Evolutionary conservation across 371 early-diverging fungal genomes (phyloP).

Genomic region (Capniomyces stellatus): DNA sequence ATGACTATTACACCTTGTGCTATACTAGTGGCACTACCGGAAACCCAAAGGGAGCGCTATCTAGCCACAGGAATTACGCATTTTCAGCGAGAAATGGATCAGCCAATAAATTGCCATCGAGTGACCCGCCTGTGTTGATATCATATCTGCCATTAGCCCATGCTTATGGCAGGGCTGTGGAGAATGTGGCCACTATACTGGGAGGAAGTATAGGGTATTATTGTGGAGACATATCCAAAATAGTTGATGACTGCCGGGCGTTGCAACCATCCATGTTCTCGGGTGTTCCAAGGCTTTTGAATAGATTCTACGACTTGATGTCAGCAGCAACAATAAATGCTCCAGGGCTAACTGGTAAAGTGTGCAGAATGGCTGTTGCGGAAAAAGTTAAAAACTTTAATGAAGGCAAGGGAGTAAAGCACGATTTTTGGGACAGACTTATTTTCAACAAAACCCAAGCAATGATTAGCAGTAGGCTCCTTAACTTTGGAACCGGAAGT

Average conservation of each 20-base stretch:
- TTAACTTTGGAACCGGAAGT: constrained; percentile 53
- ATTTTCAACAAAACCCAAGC: constrained; percentile 73
- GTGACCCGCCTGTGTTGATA: constrained; percentile 20
- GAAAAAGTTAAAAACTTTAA: constrained; percentile 38
- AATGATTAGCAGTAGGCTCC: constrained; percentile 78
- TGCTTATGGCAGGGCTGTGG: constrained; percentile 61
- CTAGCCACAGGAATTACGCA: constrained; percentile 24
- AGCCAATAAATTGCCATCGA: neutral
- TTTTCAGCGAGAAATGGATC: constrained; percentile 13
- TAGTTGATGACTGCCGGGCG: constrained; percentile 66
- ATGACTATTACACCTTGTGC: constrained; percentile 83
- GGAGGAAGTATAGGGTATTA: constrained; percentile 61
- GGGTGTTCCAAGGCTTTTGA: constrained; percentile 78
- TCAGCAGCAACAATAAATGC: constrained; percentile 41
- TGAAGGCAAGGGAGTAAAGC: constrained; percentile 36
- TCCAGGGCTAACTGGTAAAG: constrained; percentile 34
- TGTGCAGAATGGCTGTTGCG: constrained; percentile 46
- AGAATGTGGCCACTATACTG: constrained; percentile 25
- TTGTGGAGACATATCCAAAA: constrained; percentile 52
- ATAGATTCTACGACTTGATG: constrained; percentile 72
- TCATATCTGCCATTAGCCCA: constrained; percentile 77
- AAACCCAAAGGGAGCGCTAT: constrained; percentile 35
- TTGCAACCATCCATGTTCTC: constrained; percentile 66
- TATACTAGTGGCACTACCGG: constrained; percentile 84
- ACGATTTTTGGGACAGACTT: constrained; percentile 76